Conservation (phyloP, 2,329 filamentous ascomycete genomes). For the Cladosporium phlei region DNA sequence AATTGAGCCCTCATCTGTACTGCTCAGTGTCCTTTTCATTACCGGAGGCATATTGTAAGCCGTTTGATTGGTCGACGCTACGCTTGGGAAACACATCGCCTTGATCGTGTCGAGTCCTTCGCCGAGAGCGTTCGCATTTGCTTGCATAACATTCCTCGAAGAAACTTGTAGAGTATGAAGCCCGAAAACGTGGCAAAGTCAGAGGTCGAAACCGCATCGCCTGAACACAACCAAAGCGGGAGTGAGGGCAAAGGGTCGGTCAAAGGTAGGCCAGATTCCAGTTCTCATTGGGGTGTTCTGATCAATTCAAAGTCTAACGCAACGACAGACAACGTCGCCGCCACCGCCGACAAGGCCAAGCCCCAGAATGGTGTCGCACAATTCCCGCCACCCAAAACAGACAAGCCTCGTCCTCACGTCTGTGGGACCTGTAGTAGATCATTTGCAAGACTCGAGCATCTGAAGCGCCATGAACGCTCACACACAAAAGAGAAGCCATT, state of each 20-base stretch:
- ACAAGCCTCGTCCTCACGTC: slow-evolving; percentile 93
- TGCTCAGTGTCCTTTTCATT: background rate
- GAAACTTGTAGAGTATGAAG: slow-evolving; percentile 24
- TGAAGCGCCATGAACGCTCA: slow-evolving; percentile 96
- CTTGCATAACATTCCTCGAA: too few species aligned
- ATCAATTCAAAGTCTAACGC: slow-evolving; percentile 1
- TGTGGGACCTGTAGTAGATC: slow-evolving; percentile 87
- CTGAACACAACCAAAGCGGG: slow-evolving; percentile 15
- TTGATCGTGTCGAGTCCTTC: too few species aligned
- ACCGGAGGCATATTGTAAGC: background rate
- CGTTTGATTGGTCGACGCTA: background rate
- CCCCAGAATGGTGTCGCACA: slow-evolving; percentile 16
- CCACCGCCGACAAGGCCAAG: slow-evolving; percentile 15
- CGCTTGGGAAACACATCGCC: too few species aligned
- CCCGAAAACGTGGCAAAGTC: slow-evolving; percentile 20
- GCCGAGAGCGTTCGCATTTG: too few species aligned
- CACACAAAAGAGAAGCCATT: slow-evolving; percentile 99
- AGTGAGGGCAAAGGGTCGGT: slow-evolving; percentile 15
- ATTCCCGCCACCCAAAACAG: slow-evolving; percentile 84
- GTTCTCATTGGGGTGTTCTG: too few species aligned
- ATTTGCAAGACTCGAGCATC: slow-evolving; percentile 89
- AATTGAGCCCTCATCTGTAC: background rate
- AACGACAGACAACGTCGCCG: slow-evolving; percentile 14
- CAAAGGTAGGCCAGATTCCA: slow-evolving; percentile 18
- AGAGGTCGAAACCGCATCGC: slow-evolving; percentile 25